These are phyloP conservation scores for Ehretia macrophylla DNA, from an alignment of 257 asterid species.

Conservation along the genomic window DNA sequence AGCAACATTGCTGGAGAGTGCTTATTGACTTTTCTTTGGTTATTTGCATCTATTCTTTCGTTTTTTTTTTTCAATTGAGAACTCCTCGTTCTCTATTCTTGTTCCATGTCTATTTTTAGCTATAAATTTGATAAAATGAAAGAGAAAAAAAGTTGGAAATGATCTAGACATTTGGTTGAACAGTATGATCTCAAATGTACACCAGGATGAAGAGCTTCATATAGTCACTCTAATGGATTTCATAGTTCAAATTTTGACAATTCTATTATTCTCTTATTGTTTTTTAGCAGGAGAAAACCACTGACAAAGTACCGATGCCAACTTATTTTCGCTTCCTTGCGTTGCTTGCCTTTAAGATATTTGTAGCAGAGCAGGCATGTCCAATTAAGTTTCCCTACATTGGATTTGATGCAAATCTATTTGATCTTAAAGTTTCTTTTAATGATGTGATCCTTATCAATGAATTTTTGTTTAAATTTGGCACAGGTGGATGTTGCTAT, in stretches of 20 bases:
- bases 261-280: background rate
- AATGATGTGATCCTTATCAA: background rate
- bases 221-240: background rate
- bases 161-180: background rate
- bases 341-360: slow-evolving; percentile 72
- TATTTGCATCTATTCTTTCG: too few relatives aligned
- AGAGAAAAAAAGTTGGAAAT: too few relatives aligned
- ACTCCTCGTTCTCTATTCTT: too few relatives aligned
- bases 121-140: too few relatives aligned
- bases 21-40: too few relatives aligned
- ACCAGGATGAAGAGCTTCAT: background rate
- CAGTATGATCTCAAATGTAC: background rate
- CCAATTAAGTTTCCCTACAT: background rate
- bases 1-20: too few relatives aligned
- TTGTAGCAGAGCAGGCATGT: slow-evolving; percentile 66
- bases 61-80: too few relatives aligned
- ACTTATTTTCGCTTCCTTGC: slow-evolving; percentile 93
- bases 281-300: slow-evolving; percentile 50
- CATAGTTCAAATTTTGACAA: background rate
- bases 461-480: slow-evolving; percentile 6
- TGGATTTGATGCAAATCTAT: background rate
- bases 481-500: slow-evolving; percentile 90
- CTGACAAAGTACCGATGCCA: slow-evolving; percentile 86
- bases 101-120: too few relatives aligned
- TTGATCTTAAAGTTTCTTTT: background rate